Evolutionary conservation across 495 filamentous ascomycete genomes (phyloP).

Genomic region (Neurospora intermedia): DNA sequence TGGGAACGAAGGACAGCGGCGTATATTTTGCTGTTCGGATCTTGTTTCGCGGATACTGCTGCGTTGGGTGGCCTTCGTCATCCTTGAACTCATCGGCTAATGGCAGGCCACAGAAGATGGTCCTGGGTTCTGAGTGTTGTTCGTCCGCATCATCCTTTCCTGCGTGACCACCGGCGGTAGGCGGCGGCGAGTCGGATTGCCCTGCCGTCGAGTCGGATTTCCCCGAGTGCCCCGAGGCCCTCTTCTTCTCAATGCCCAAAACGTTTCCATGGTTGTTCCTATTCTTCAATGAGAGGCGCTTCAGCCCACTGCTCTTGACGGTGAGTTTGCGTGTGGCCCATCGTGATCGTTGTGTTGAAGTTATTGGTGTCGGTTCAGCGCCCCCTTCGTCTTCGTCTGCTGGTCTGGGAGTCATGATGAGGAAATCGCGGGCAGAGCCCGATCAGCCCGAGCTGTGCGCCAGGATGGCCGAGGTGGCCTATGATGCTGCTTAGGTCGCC

Average conservation of each 20-base stretch:
- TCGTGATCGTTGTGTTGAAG: slow-evolving; percentile 52
- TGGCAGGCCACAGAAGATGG: slow-evolving; percentile 77
- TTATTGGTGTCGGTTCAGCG: slow-evolving; percentile 34
- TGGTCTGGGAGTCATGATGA: slow-evolving; percentile 29
- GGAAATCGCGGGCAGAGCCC: slow-evolving; percentile 39
- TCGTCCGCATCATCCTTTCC: slow-evolving; percentile 25
- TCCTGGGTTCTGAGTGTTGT: slow-evolving; percentile 18
- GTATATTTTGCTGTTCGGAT: slow-evolving; percentile 97
- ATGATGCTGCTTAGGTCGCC: slow-evolving; percentile 15
- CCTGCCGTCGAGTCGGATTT: slow-evolving; percentile 32
- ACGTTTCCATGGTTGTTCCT: slow-evolving; percentile 55
- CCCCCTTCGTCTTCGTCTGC: slow-evolving; percentile 31
- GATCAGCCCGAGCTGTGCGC: slow-evolving; percentile 34
- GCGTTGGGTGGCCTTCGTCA: slow-evolving; percentile 64
- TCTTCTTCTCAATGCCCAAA: slow-evolving; percentile 58
- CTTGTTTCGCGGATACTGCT: slow-evolving; percentile 80
- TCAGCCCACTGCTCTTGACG: slow-evolving; percentile 60
- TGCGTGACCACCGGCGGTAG: slow-evolving; percentile 24
- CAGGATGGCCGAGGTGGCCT: slow-evolving; percentile 32
- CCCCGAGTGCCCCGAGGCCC: slow-evolving; percentile 51
- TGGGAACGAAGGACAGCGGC: slow-evolving; percentile 89
- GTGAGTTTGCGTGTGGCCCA: slow-evolving; percentile 86
- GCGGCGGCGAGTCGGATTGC: slow-evolving; percentile 27
- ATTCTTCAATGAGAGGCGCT: slow-evolving; percentile 76
- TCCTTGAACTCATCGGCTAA: slow-evolving; percentile 70